Evolutionary conservation across 495 filamentous ascomycete species (phyloP).

Genomic region (Lentithecium fluviatile): DNA sequence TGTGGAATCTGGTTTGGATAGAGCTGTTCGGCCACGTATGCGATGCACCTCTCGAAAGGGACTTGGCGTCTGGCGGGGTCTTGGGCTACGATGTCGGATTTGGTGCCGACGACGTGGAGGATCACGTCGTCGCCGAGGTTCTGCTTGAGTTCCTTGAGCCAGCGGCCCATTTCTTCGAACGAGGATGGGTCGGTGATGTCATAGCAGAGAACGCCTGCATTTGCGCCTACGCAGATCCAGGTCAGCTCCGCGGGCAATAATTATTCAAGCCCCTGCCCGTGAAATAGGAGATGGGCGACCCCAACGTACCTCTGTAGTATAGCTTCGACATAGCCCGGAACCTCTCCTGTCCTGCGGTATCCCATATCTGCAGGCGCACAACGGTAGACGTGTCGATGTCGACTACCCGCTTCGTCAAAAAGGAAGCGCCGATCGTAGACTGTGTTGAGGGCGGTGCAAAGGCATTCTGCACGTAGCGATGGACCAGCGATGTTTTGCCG

Average conservation of each 20-base stretch:
- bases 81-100: conserved; percentile 81
- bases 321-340: conserved; percentile 90
- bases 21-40: conserved; percentile 88
- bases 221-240: conserved; percentile 64
- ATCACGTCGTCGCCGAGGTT: conserved; percentile 72
- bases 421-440: conserved; percentile 89
- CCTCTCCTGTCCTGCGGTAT: conserved; percentile 92
- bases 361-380: conserved; percentile 88
- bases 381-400: conserved; percentile 77
- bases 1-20: conserved; percentile 51
- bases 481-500: conserved; percentile 90
- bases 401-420: conserved; percentile 87
- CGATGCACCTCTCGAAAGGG: conserved; percentile 90
- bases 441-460: conserved; percentile 68
- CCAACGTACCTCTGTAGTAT: conserved; percentile 62
- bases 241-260: background rate
- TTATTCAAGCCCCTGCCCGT: background rate
- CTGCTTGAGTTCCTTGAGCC: conserved; percentile 75
- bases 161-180: conserved; percentile 91
- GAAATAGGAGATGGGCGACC: background rate
- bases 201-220: conserved; percentile 93
- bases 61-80: conserved; percentile 76
- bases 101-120: conserved; percentile 95
- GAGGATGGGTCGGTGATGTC: conserved; percentile 83
- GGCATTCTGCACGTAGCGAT: conserved; percentile 77